phyloP scores from a whole-genome alignment of 2,329 filamentous ascomycete genomes.

The Drechmeria coniospora region DNA sequence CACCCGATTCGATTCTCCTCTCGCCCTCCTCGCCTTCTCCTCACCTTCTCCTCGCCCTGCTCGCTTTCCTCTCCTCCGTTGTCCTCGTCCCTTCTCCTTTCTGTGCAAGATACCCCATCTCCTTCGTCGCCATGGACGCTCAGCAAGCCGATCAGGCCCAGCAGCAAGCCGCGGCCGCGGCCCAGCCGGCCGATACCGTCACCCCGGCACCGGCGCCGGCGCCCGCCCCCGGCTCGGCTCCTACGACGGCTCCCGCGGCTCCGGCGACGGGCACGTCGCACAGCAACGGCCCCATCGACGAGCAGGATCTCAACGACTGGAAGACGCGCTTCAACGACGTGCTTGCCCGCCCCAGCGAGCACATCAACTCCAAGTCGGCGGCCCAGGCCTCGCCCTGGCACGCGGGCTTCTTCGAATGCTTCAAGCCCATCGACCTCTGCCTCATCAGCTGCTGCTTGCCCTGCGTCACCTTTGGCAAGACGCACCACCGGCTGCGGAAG shows the following conservation, averaged over 20 bases:
- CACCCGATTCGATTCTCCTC: no score
- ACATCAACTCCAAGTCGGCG: slow-evolving; percentile 26
- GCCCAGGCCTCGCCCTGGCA: slow-evolving; percentile 22
- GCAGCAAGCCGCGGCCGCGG: no score
- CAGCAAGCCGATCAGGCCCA: no score
- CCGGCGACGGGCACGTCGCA: slow-evolving; percentile 1
- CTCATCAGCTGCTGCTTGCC: slow-evolving; percentile 29
- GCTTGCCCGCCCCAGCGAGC: slow-evolving; percentile 24
- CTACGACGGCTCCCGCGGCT: slow-evolving; percentile 6
- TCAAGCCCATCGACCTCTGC: slow-evolving; percentile 26
- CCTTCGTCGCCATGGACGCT: no score
- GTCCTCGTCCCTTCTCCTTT: no score
- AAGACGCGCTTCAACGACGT: slow-evolving; percentile 27
- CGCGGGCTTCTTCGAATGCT: slow-evolving; percentile 27
- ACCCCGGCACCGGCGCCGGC: background rate
- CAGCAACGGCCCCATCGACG: slow-evolving; percentile 21
- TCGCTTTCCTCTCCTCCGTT: no score
- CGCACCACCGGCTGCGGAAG: slow-evolving; percentile 27
- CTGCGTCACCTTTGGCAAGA: slow-evolving; percentile 33
- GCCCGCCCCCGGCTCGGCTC: no score
- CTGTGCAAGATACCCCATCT: no score
- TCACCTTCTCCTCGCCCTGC: no score
- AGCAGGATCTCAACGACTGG: slow-evolving; percentile 29
- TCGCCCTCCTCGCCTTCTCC: no score
- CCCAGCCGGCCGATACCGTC: no score